Percentiles rank a stretch among this genome's conserved stretches.
Evolutionary conservation across 768 basidiomycete species (phyloP).

Genomic region (Mycena leptocephala): DNA sequence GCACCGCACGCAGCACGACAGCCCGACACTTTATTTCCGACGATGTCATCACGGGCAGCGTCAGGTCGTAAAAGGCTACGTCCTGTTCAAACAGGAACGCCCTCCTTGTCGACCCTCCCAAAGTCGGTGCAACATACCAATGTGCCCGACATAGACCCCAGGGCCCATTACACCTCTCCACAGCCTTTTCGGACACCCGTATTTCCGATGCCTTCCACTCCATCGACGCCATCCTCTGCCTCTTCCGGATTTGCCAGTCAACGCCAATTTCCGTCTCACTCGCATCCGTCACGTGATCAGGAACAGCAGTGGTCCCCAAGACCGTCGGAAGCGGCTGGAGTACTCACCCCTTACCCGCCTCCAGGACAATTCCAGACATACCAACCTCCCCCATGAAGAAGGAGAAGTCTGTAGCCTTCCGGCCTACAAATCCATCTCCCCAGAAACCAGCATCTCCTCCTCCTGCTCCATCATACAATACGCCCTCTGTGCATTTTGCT

Average conservation of each 20-base stretch:
- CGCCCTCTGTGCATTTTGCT: not conserved
- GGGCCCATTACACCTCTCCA: not conserved
- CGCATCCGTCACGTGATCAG: constrained; percentile 13
- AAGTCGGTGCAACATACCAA: not conserved
- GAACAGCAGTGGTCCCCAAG: not conserved
- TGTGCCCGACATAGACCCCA: not conserved
- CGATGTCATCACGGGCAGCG: constrained; percentile 35
- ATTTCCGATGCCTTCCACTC: not conserved
- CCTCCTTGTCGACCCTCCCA: not conserved
- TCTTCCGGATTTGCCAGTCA: constrained; percentile 3
- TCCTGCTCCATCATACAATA: constrained; percentile 24
- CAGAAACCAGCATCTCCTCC: not conserved
- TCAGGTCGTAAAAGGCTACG: constrained; percentile 32
- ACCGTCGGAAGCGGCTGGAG: not conserved
- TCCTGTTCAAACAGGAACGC: constrained; percentile 4
- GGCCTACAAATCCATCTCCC: not conserved
- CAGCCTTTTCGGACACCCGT: not conserved
- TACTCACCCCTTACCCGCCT: constrained; percentile 11
- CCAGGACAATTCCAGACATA: not conserved
- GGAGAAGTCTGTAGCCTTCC: constrained; percentile 9
- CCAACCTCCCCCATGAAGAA: constrained; percentile 11
- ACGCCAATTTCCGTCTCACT: constrained; percentile 6
- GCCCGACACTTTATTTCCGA: constrained; percentile 9
- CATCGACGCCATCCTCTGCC: not conserved
- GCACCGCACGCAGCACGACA: not conserved